Evolutionary conservation across 306 rosid genomes (phyloP).

Genomic region (Castanea mollissima): DNA sequence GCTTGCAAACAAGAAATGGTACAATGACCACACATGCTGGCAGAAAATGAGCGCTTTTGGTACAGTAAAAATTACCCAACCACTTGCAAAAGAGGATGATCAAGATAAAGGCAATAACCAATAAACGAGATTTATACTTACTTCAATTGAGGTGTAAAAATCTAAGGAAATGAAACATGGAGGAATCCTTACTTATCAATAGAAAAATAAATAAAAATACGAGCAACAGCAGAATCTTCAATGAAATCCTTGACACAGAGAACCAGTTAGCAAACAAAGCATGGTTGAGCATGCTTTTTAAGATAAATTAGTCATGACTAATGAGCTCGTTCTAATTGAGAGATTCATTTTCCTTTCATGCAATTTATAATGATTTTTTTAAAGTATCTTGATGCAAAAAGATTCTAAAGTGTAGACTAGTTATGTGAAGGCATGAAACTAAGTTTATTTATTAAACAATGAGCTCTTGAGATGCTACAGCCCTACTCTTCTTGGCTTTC

Average conservation of each 20-base stretch:
- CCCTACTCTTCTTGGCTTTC: neutral
- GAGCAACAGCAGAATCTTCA: neutral
- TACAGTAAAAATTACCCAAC: neutral
- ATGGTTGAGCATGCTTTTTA: neutral
- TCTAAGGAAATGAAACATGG: neutral
- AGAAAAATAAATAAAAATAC: no score
- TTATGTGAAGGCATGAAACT: constrained; percentile 8
- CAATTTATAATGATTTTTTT: neutral
- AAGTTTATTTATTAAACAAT: neutral
- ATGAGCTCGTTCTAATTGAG: neutral
- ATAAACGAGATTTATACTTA: neutral
- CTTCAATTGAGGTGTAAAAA: neutral
- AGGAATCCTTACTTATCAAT: neutral
- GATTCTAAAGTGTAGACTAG: neutral
- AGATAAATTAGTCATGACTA: neutral
- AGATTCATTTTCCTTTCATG: neutral
- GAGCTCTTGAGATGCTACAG: neutral
- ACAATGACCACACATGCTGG: neutral
- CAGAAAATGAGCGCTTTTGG: neutral
- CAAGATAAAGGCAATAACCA: neutral
- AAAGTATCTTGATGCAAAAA: neutral
- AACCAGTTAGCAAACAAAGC: neutral
- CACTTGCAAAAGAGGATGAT: neutral
- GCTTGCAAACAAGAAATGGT: neutral
- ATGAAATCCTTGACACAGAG: neutral